phyloP scores from a whole-genome alignment of 2,329 filamentous ascomycete species.

The Fusarium continuum region DNA sequence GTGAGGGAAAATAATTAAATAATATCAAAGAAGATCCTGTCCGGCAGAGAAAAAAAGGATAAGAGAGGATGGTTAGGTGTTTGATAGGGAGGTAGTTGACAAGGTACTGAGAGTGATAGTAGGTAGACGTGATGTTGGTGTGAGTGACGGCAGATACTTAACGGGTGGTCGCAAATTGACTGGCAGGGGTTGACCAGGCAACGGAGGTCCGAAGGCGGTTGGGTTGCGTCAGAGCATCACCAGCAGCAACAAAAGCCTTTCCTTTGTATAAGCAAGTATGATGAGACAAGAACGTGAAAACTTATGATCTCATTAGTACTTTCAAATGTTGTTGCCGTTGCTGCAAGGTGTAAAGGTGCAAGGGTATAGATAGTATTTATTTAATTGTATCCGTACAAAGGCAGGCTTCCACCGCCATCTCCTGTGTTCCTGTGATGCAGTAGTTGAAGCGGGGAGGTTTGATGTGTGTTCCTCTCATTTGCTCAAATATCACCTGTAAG shows the following conservation, averaged over 20 bases:
- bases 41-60: constrained; percentile 16
- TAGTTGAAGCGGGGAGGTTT: constrained; percentile 31
- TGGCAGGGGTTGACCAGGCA: constrained; percentile 43
- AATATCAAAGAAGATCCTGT: constrained; percentile 32
- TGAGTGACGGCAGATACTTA: constrained; percentile 29
- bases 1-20: constrained; percentile 17
- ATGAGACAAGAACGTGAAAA: constrained; percentile 7
- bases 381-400: constrained; percentile 26
- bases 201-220: constrained; percentile 25
- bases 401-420: constrained; percentile 22
- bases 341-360: neutral
- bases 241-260: constrained; percentile 34
- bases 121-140: neutral
- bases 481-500: constrained; percentile 20
- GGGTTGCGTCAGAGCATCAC: constrained; percentile 36
- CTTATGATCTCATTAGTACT: constrained; percentile 18
- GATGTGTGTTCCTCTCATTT: constrained; percentile 45
- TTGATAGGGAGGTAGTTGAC: constrained; percentile 7
- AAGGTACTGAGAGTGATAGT: constrained; percentile 1
- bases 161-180: constrained; percentile 21
- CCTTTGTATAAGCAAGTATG: constrained; percentile 13
- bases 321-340: neutral
- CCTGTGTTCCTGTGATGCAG: constrained; percentile 14
- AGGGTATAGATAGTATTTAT: constrained; percentile 1
- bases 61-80: neutral